Conservation (phyloP, 2,329 filamentous ascomycete species). For the Emergomyces africanus region DNA sequence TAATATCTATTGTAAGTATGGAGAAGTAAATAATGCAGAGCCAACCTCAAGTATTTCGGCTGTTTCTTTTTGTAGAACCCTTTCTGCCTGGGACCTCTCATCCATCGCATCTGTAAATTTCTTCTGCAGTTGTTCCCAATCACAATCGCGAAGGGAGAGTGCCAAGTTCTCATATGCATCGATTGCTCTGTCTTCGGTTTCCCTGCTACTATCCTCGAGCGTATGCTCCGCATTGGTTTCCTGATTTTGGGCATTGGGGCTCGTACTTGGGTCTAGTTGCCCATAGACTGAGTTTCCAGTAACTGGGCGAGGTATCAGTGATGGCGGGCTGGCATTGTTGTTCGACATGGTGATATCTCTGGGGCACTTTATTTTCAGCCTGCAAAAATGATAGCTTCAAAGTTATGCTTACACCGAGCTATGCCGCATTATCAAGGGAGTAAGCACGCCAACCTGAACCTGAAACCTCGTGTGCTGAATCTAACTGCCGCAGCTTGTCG, state of each 20-base stretch:
- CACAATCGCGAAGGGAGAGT: constrained; percentile 41
- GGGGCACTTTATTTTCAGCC: background rate
- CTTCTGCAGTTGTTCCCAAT: constrained; percentile 65
- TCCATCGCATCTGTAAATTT: constrained; percentile 55
- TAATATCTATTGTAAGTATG: background rate
- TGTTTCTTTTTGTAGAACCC: constrained; percentile 53
- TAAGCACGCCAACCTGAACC: background rate
- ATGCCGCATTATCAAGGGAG: background rate
- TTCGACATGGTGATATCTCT: background rate
- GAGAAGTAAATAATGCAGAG: constrained; percentile 19
- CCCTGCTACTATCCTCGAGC: background rate
- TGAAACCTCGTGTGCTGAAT: background rate
- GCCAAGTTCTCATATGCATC: constrained; percentile 12
- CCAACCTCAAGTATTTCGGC: constrained; percentile 48
- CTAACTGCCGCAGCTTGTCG: background rate
- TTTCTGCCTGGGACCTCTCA: constrained; percentile 51
- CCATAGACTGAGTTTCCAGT: background rate
- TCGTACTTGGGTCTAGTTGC: background rate
- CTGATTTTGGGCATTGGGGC: background rate
- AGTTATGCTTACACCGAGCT: background rate
- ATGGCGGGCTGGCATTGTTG: background rate
- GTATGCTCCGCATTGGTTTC: background rate
- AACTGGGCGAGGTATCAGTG: background rate
- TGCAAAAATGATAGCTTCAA: background rate
- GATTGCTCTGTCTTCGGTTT: background rate